These are phyloP conservation scores for Cystobasidium sp. DNA, from an alignment of 1,284 basidiomycete species.

Conservation along the genomic window DNA sequence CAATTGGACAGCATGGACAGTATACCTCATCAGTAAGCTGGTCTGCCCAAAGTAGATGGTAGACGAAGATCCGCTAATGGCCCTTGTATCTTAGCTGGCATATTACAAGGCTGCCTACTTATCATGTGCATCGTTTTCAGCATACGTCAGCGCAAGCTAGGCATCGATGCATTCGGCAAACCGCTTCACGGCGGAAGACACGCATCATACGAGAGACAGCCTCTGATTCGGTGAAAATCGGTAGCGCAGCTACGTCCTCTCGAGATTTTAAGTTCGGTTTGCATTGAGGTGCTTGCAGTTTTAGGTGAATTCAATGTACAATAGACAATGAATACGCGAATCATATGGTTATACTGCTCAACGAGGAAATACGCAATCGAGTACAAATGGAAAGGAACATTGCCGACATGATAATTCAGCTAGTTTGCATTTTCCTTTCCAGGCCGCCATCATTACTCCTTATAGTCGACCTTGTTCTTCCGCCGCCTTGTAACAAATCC, in stretches of 20 bases:
- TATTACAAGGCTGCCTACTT: slow-evolving; percentile 82
- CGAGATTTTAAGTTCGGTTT: too few relatives aligned
- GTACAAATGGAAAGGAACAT: not conserved
- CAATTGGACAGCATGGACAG: slow-evolving; percentile 57
- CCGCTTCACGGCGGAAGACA: not conserved
- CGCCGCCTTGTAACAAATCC: not conserved
- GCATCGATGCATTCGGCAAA: slow-evolving; percentile 91
- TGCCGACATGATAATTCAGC: not conserved
- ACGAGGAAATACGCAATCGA: not conserved
- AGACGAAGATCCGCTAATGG: slow-evolving; percentile 42
- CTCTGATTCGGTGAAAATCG: not conserved
- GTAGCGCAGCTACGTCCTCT: not conserved
- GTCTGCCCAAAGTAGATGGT: slow-evolving; percentile 63
- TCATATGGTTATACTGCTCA: too few relatives aligned
- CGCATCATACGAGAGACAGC: slow-evolving; percentile 14
- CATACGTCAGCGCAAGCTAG: slow-evolving; percentile 60
- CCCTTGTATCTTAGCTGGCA: slow-evolving; percentile 67
- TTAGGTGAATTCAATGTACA: not conserved
- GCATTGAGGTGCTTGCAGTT: not conserved
- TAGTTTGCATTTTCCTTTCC: not conserved
- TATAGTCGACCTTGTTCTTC: slow-evolving; percentile 19
- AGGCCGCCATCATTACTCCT: slow-evolving; percentile 10
- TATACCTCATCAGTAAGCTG: slow-evolving; percentile 66
- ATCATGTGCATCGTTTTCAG: slow-evolving; percentile 58
- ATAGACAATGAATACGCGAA: too few relatives aligned